phyloP scores from a whole-genome alignment of 306 rosid species.

The Vachellia collinsii region DNA sequence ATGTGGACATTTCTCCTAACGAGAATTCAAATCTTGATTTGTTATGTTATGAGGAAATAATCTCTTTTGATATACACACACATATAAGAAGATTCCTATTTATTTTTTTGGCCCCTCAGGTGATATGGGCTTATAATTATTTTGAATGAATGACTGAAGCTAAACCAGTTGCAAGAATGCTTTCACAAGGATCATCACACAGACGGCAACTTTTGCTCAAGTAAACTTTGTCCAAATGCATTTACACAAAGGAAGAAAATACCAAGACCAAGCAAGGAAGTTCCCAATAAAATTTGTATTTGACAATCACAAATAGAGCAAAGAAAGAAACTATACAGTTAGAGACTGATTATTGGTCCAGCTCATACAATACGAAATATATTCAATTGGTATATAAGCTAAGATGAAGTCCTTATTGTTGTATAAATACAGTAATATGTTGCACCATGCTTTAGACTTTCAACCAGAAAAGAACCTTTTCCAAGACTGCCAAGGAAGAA shows the following conservation, averaged over 20 bases:
- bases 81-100: background rate
- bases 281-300: background rate
- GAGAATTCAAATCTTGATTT: no score
- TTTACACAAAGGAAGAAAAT: background rate
- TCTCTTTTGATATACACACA: no score
- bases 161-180: background rate
- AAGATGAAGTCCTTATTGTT: conserved; percentile 15
- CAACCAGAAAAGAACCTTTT: conserved; percentile 85
- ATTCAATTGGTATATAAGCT: background rate
- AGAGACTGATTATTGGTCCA: background rate
- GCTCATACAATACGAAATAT: conserved; percentile 1
- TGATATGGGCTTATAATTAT: background rate
- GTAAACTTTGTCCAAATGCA: background rate
- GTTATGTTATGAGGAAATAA: no score
- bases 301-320: conserved; percentile 8
- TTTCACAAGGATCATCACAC: background rate
- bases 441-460: conserved; percentile 19
- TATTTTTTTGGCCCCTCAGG: background rate
- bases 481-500: conserved; percentile 98
- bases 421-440: conserved; percentile 1
- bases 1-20: no score
- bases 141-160: background rate
- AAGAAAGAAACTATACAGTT: conserved; percentile 19
- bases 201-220: background rate
- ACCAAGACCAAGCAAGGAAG: conserved; percentile 1